Base-by-base conservation (phyloP, 2,329 filamentous ascomycete genomes). In the Nemania sp. region DNA sequence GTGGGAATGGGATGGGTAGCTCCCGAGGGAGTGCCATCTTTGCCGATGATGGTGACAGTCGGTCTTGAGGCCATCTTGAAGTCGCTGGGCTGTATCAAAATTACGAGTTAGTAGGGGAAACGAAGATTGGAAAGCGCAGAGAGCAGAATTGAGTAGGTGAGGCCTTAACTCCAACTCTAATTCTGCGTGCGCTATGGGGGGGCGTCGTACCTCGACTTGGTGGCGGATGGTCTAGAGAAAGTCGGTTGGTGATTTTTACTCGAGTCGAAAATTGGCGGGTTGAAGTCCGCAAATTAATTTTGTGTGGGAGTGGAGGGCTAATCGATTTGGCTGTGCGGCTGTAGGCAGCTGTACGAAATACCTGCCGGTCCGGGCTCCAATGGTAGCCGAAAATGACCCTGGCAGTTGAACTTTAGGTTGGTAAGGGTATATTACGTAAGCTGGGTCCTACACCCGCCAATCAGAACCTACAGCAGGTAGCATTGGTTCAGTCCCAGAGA, bases 21-120 rank as follows among this genome's bases (percentile, higher is more conserved):
- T 83, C 92, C 92, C 85, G 90, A 92, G 86, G 93, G 88, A 88
- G 92, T 89, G 88, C 96, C 96, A 91, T 98, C 94, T 86, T 93
- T 94, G 86, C 92, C 91, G 88, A 97, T 90, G 88, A 99, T 94
- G 83, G 94, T 93, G 85, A 99, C 96, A 83, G 94, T 98, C 85
- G 96, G 96, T 88, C 96, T 90, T 84, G 92, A 94, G 88, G 94
- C 93, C 93, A 97, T 97, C 89, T 85, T 89, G 83, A 74, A 72
- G 73, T 76, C 73, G 73, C 69, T 69, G 72, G 70, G 72, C 73
- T 76, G 53, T 63, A 53, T 62, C 49, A 63, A 52, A 61, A 8
- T 41, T 61, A 26, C 68, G 51, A 10, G 72, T 75, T 66, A 75
- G 72, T 74, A 55, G 13, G 22, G 38, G 20, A 10, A 51, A 38